These are phyloP conservation scores for Gossypium turneri DNA, from an alignment of 345 rosid species.

Conservation along the genomic window DNA sequence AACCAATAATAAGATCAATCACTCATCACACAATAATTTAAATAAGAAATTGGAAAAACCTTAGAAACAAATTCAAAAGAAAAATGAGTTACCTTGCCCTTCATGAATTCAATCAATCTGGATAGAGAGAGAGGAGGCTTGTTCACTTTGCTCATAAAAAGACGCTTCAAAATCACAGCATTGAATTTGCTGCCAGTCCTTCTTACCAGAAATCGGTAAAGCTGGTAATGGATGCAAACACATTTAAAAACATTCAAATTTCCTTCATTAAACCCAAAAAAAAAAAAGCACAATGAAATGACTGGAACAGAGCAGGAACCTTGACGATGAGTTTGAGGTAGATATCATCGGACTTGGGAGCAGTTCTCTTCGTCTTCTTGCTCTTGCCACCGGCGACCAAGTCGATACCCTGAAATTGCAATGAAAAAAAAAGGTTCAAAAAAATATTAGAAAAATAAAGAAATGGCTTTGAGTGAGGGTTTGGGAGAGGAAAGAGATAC, in stretches of 20 bases:
- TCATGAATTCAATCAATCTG: conserved; percentile 43
- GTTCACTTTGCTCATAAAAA: conserved; percentile 71
- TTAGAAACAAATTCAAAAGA: background rate
- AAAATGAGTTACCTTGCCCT: conserved; percentile 46
- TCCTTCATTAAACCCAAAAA: background rate
- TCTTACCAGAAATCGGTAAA: conserved; percentile 70
- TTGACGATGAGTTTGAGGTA: conserved; percentile 84
- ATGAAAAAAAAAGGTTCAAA: background rate
- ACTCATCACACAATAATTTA: background rate
- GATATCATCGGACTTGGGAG: conserved; percentile 67
- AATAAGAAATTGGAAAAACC: background rate
- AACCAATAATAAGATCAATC: background rate
- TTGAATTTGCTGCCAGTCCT: conserved; percentile 70
- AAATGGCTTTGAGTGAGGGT: background rate
- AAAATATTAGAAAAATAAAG: background rate
- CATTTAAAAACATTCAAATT: background rate
- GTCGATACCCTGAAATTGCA: conserved; percentile 60
- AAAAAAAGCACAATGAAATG: background rate
- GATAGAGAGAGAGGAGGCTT: conserved; percentile 64
- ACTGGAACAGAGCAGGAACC: conserved; percentile 23
- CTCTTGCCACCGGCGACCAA: conserved; percentile 75
- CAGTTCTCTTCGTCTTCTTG: conserved; percentile 66
- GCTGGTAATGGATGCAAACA: conserved; percentile 26
- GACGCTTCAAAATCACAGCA: conserved; percentile 66
- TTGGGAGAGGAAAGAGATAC: background rate